These are phyloP conservation scores for Catharanthus roseus DNA, from an alignment of 257 asterid species.

Conservation along the genomic window DNA sequence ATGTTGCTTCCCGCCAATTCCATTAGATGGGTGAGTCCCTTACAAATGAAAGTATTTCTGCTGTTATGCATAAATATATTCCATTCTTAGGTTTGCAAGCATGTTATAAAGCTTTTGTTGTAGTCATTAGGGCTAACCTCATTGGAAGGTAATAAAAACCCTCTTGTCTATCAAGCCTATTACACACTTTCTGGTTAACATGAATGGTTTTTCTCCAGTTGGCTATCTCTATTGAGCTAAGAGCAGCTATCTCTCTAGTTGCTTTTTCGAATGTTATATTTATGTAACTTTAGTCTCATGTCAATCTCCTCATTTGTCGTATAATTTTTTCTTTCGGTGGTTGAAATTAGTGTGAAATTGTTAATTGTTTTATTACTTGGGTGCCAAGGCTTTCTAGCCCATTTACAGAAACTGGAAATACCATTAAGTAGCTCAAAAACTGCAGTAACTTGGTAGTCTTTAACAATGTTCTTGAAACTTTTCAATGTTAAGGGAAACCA, in stretches of 20 bases:
- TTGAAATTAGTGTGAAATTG: background rate
- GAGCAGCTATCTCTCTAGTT: background rate
- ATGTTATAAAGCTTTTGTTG: background rate
- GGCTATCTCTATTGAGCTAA: background rate
- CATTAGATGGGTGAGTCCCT: constrained; percentile 83
- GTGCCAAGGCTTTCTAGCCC: background rate
- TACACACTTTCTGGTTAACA: background rate
- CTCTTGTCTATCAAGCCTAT: background rate
- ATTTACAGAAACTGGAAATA: background rate
- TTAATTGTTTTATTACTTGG: background rate
- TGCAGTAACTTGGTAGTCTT: background rate
- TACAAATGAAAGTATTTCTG: constrained; percentile 7
- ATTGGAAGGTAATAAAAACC: background rate
- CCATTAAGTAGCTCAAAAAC: background rate
- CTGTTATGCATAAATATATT: constrained; percentile 9
- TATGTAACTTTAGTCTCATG: background rate
- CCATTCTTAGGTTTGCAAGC: background rate
- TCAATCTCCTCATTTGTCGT: background rate
- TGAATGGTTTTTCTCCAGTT: background rate
- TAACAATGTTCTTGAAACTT: background rate
- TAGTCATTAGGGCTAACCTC: background rate
- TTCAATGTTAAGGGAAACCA: background rate
- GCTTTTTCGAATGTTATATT: background rate
- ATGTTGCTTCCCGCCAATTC: constrained; percentile 85
- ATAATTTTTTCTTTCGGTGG: background rate